Evolutionary conservation across 2,329 filamentous ascomycete species (phyloP).

Genomic region (Aaosphaeria arxii): DNA sequence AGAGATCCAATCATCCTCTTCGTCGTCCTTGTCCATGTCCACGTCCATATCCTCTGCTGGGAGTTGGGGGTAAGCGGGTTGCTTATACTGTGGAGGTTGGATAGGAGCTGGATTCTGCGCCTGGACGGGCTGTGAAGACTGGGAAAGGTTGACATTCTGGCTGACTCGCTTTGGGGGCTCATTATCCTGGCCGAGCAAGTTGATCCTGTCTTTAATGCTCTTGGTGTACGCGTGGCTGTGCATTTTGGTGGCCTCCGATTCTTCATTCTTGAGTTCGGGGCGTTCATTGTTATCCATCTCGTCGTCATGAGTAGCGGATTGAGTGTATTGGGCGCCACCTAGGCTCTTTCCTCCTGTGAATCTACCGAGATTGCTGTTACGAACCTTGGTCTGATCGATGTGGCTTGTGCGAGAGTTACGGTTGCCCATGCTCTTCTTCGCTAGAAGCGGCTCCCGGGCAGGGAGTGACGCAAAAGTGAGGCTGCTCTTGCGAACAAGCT

Average conservation of each 20-base stretch:
- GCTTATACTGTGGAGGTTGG: constrained; percentile 23
- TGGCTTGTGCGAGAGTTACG: constrained; percentile 75
- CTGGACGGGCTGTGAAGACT: constrained; percentile 20
- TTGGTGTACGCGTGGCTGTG: constrained; percentile 94
- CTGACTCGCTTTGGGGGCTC: constrained; percentile 33
- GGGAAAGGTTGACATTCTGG: constrained; percentile 36
- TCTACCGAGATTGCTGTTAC: constrained; percentile 71
- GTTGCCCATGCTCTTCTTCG: constrained; percentile 76
- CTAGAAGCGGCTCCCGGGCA: constrained; percentile 79
- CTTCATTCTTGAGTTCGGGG: constrained; percentile 36
- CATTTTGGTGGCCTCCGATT: constrained; percentile 54
- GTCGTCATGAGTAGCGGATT: constrained; percentile 41
- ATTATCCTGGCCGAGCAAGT: constrained; percentile 59
- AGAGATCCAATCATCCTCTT: constrained; percentile 57
- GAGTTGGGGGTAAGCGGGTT: constrained; percentile 42
- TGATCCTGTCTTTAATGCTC: constrained; percentile 88
- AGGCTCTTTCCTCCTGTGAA: constrained; percentile 69
- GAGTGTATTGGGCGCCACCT: constrained; percentile 44
- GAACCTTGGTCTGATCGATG: constrained; percentile 60
- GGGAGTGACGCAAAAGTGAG: constrained; percentile 91
- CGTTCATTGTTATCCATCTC: constrained; percentile 48
- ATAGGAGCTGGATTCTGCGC: constrained; percentile 30
- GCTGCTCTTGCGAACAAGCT: constrained; percentile 86
- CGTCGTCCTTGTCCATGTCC: constrained; percentile 43
- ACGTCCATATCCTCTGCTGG: constrained; percentile 22